Conservation (phyloP, 2,329 filamentous ascomycete species). For the Clonostachys solani region DNA sequence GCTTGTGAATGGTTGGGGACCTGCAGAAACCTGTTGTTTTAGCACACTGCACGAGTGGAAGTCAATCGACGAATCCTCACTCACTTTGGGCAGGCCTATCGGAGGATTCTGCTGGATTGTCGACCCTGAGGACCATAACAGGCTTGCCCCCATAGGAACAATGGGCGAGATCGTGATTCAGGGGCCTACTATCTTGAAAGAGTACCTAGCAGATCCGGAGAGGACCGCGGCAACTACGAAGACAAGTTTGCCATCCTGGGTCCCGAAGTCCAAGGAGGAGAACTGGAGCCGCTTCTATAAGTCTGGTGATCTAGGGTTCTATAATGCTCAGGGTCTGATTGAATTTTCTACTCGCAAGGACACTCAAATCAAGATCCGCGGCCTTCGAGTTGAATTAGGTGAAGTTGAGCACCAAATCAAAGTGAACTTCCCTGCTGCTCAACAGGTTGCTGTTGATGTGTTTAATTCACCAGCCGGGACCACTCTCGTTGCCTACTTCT, state of each 20-base stretch:
- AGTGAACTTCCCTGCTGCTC: not conserved
- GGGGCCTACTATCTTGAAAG: not conserved
- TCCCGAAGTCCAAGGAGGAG: not conserved
- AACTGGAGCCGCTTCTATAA: constrained; percentile 6
- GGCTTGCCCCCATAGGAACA: not conserved
- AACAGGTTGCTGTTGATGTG: constrained; percentile 4
- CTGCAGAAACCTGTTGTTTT: not conserved
- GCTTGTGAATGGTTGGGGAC: not conserved
- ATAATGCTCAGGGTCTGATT: not conserved
- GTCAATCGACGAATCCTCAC: not conserved
- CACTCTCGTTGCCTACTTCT: not conserved
- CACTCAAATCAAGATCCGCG: constrained; percentile 40
- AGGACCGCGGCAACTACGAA: not conserved
- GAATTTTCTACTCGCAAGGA: constrained; percentile 12
- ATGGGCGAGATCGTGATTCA: not conserved
- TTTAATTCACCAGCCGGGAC: not conserved
- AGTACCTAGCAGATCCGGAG: not conserved
- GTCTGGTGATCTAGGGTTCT: constrained; percentile 4
- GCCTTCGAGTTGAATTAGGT: constrained; percentile 41
- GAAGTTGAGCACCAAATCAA: constrained; percentile 4
- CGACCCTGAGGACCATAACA: not conserved
- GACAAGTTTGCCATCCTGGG: no score
- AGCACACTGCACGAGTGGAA: not conserved
- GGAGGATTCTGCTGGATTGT: not conserved
- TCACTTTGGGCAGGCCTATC: not conserved